Conservation (phyloP, 805 yeast genomes). For the Teunomyces tritomae region DNA sequence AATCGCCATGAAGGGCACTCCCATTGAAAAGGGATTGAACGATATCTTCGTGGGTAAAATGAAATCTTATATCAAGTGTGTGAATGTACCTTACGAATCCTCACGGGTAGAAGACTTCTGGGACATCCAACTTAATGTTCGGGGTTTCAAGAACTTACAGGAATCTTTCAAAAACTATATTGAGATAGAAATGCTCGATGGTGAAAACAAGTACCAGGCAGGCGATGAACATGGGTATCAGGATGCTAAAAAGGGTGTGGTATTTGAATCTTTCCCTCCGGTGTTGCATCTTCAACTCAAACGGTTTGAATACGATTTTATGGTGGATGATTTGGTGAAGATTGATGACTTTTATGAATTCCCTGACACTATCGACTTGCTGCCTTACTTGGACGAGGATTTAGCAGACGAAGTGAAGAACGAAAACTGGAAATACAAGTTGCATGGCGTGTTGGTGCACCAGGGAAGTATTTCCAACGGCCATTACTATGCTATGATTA, state of each 20-base stretch:
- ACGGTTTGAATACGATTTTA: conserved; percentile 91
- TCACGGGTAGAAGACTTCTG: conserved; percentile 92
- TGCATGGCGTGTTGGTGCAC: conserved; percentile 94
- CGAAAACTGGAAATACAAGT: conserved; percentile 72
- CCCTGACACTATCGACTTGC: conserved; percentile 77
- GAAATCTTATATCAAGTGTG: conserved; percentile 92
- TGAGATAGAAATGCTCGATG: conserved; percentile 84
- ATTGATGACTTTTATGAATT: conserved; percentile 90
- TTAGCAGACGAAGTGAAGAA: conserved; percentile 35
- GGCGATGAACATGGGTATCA: conserved; percentile 81
- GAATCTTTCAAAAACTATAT: conserved; percentile 84
- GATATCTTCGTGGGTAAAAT: conserved; percentile 93
- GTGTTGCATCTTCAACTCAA: conserved; percentile 91
- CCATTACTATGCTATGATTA: conserved; percentile 92
- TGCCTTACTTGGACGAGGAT: conserved; percentile 70
- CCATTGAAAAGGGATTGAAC: conserved; percentile 54
- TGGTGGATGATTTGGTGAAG: conserved; percentile 82
- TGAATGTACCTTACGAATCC: conserved; percentile 90
- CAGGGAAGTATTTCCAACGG: conserved; percentile 96
- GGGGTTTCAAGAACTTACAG: conserved; percentile 66
- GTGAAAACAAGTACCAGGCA: conserved; percentile 95
- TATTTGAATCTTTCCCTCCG: conserved; percentile 85
- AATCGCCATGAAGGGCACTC: conserved; percentile 84
- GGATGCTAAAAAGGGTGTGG: conserved; percentile 95
- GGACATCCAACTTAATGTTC: conserved; percentile 96